Percentiles rank a stretch among this genome's conserved stretches.
Evolutionary conservation across 805 yeast genomes (phyloP).

Genomic region (Wickerhamomyces ciferrii): DNA sequence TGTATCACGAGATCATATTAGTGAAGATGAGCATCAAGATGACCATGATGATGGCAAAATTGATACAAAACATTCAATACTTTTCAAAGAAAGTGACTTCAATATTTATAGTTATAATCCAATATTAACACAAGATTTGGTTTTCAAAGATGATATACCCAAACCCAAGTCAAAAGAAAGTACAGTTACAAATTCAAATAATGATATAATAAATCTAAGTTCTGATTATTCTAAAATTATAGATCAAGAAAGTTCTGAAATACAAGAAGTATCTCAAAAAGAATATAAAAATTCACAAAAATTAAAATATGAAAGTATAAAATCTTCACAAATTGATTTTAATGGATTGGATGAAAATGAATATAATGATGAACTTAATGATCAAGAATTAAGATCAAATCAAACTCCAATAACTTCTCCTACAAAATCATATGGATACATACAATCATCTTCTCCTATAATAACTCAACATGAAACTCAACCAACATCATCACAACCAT

Average conservation of each 20-base stretch:
- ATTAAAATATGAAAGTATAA: not conserved
- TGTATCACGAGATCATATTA: not conserved
- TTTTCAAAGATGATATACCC: not conserved
- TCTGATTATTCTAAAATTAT: not conserved
- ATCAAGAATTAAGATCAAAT: not conserved
- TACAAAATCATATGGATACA: not conserved
- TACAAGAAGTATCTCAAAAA: not conserved
- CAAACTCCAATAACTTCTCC: constrained; percentile 1
- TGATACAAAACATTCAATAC: not conserved
- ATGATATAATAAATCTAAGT: not conserved
- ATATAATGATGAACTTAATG: no score
- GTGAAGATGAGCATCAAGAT: not conserved
- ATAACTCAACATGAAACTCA: not conserved
- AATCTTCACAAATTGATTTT: not conserved
- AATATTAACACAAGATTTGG: not conserved
- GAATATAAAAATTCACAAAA: not conserved
- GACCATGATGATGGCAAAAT: not conserved
- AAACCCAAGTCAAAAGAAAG: not conserved
- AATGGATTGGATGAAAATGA: not conserved
- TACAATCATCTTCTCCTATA: not conserved
- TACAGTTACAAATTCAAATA: not conserved
- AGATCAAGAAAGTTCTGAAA: not conserved
- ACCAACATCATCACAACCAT: not conserved
- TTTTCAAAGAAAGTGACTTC: not conserved
- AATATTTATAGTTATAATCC: not conserved